Evolutionary conservation across 306 rosid species (phyloP).

Genomic region (Myrica gale): DNA sequence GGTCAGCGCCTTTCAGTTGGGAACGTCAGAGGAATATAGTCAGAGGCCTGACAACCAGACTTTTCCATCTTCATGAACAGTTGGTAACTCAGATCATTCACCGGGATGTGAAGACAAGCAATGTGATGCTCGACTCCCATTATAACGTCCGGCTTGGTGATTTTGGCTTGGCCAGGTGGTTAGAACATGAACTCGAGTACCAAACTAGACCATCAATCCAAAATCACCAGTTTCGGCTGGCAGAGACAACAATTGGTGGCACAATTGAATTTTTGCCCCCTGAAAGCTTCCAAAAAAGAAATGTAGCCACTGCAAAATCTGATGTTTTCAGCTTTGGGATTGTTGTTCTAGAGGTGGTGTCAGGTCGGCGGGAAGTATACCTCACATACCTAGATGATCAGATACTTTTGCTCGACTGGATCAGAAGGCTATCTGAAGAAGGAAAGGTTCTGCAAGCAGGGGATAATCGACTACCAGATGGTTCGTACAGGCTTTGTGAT

Average conservation of each 20-base stretch:
- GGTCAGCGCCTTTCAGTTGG: slow-evolving; percentile 52
- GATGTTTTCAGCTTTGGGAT: slow-evolving; percentile 96
- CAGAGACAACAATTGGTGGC: slow-evolving; percentile 87
- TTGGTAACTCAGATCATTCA: slow-evolving; percentile 88
- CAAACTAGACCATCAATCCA: slow-evolving; percentile 37
- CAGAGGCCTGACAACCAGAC: slow-evolving; percentile 71
- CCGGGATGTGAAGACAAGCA: slow-evolving; percentile 86
- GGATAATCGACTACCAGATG: slow-evolving; percentile 56
- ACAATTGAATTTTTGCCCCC: slow-evolving; percentile 94
- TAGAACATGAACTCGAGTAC: slow-evolving; percentile 78
- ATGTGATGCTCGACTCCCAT: slow-evolving; percentile 85
- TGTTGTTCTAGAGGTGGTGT: slow-evolving; percentile 78
- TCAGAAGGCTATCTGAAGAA: slow-evolving; percentile 75
- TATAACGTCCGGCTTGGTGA: slow-evolving; percentile 87
- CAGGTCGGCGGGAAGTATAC: slow-evolving; percentile 85
- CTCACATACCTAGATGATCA: slow-evolving; percentile 67
- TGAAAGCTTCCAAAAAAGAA: slow-evolving; percentile 69
- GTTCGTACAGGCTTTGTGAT: slow-evolving; percentile 57
- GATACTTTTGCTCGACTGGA: slow-evolving; percentile 83
- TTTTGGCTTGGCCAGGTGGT: slow-evolving; percentile 94
- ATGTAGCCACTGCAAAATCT: slow-evolving; percentile 72
- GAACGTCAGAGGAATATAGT: slow-evolving; percentile 56
- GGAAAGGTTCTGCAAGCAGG: slow-evolving; percentile 51
- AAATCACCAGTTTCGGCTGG: slow-evolving; percentile 58
- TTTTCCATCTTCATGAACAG: slow-evolving; percentile 82